Conservation (phyloP, 108 stramenopile species). For the Schizochytrium sp. region DNA sequence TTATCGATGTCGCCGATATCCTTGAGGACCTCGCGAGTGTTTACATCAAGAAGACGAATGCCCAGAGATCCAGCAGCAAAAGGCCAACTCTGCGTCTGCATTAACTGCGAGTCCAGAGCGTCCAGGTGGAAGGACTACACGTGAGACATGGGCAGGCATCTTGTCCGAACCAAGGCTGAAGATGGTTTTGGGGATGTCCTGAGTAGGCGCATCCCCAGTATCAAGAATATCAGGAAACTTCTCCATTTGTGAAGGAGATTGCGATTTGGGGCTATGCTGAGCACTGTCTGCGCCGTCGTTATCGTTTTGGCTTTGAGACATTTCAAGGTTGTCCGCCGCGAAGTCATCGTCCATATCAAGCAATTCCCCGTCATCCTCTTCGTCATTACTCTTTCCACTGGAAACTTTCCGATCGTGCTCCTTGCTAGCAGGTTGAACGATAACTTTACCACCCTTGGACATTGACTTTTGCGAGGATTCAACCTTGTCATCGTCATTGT, state of each 20-base stretch:
- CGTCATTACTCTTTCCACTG: no score
- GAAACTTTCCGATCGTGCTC: no score
- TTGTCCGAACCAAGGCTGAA: neutral
- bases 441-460: no score
- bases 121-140: constrained; percentile 17
- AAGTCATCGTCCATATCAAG: no score
- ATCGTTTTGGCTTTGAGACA: constrained; percentile 21
- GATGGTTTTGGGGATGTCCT: neutral
- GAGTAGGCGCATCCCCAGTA: neutral
- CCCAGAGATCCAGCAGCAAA: constrained; percentile 20
- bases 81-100: neutral
- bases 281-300: neutral
- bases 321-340: neutral
- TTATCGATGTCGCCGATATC: neutral
- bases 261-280: neutral
- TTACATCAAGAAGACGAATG: constrained; percentile 16
- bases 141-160: neutral
- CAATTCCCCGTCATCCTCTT: no score
- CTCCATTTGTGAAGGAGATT: neutral
- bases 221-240: neutral
- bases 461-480: neutral
- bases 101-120: constrained; percentile 2
- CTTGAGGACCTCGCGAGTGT: constrained; percentile 12
- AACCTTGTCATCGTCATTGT: neutral
- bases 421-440: no score